Evolutionary conservation across 1,284 basidiomycete species (phyloP).

Genomic region (Ceratobasidium sp.): DNA sequence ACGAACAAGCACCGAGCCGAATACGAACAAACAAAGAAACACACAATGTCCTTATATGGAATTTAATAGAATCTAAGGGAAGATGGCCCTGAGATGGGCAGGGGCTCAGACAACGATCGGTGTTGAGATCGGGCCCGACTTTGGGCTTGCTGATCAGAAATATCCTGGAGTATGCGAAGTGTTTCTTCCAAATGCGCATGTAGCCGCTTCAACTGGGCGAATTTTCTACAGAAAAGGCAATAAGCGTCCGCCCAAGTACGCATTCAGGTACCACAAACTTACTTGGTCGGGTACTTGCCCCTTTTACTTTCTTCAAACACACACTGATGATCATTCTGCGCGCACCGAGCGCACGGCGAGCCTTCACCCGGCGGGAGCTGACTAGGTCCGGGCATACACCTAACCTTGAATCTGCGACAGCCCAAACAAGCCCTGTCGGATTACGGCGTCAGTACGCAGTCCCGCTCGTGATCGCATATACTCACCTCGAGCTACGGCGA

Average conservation of each 20-base stretch:
- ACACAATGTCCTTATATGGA: no score
- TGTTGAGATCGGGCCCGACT: neutral
- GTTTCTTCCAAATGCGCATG: constrained; percentile 17
- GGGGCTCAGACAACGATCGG: neutral
- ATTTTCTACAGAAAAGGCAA: constrained; percentile 5
- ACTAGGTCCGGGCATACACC: constrained; percentile 34
- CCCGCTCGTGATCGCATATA: neutral
- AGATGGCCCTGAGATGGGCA: neutral
- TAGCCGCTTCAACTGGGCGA: constrained; percentile 10
- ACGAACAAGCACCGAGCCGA: no score
- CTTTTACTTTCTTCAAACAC: constrained; percentile 1
- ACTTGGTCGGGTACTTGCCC: constrained; percentile 34
- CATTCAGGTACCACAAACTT: constrained; percentile 10
- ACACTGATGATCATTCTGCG: neutral
- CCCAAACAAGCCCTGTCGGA: constrained; percentile 17
- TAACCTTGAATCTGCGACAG: constrained; percentile 18
- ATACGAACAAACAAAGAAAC: no score
- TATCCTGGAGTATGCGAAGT: neutral
- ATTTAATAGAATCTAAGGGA: neutral
- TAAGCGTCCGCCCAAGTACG: neutral
- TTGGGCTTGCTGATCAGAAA: neutral
- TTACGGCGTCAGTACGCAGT: constrained; percentile 2
- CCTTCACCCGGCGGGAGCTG: constrained; percentile 1
- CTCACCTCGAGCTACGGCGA: constrained; percentile 6
- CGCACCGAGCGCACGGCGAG: constrained; percentile 16